A percentile compares a stretch with the other conserved stretches of the same genome.
Conservation (phyloP, 352 stramenopile species). For the Globisporangium lucens region DNA sequence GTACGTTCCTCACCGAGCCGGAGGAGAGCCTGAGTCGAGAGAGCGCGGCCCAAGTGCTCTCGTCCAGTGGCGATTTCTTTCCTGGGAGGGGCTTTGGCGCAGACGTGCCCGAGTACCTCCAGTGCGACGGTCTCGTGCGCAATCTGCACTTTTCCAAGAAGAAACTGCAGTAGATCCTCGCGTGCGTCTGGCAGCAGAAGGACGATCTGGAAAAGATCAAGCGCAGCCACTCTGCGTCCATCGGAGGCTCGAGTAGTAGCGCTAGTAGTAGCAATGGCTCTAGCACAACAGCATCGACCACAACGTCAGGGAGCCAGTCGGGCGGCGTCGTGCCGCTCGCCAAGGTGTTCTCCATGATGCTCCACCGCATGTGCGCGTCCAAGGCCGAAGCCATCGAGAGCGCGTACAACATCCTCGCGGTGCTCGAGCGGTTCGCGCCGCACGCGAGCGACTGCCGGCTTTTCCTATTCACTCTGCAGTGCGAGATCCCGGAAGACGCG, state of each 20-base stretch:
- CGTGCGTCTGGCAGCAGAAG: constrained; percentile 56
- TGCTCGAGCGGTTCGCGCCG: constrained; percentile 37
- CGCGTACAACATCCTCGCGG: constrained; percentile 55
- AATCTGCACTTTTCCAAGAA: constrained; percentile 45
- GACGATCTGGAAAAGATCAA: constrained; percentile 47
- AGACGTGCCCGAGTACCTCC: constrained; percentile 53
- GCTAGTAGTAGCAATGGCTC: not conserved
- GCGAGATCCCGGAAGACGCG: constrained; percentile 44
- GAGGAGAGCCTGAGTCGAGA: constrained; percentile 22
- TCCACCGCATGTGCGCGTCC: constrained; percentile 32
- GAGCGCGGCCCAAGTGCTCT: constrained; percentile 6
- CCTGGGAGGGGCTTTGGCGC: constrained; percentile 25
- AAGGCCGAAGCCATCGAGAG: constrained; percentile 45
- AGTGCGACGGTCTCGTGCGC: constrained; percentile 55
- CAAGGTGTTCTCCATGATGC: constrained; percentile 32
- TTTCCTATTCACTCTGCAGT: constrained; percentile 46
- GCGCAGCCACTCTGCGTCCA: constrained; percentile 19
- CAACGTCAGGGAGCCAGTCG: not conserved
- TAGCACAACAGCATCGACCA: not conserved
- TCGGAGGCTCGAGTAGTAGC: not conserved
- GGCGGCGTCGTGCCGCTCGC: constrained; percentile 21
- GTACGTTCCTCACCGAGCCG: constrained; percentile 55
- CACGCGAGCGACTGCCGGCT: constrained; percentile 49
- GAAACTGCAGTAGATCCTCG: constrained; percentile 48
- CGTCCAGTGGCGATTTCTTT: constrained; percentile 32